Evolutionary conservation across 2,329 filamentous ascomycete genomes (phyloP).

Genomic region (Rutstroemia sp.): DNA sequence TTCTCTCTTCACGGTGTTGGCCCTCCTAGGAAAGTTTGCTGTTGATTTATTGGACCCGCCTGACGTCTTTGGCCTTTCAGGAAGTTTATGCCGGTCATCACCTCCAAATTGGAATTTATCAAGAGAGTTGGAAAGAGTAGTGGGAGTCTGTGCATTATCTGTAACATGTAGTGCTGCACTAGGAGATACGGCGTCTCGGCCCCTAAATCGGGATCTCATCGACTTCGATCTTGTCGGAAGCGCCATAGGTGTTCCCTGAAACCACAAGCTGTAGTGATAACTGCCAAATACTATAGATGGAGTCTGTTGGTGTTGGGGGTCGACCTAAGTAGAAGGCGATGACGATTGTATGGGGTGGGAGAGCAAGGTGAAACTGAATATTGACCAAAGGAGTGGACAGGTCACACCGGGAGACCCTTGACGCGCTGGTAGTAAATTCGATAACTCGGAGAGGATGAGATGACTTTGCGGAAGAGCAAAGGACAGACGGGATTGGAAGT

Average conservation of each 20-base stretch:
- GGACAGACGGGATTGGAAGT: too few species aligned
- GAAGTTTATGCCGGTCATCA: constrained; percentile 16
- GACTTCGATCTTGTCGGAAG: constrained; percentile 16
- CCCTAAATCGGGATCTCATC: constrained; percentile 16
- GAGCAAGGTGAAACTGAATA: constrained; percentile 17
- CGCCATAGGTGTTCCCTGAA: constrained; percentile 15
- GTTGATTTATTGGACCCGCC: constrained; percentile 20
- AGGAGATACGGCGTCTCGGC: constrained; percentile 24
- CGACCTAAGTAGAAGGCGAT: constrained; percentile 13
- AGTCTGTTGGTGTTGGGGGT: background rate
- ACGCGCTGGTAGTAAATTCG: constrained; percentile 8
- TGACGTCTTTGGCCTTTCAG: constrained; percentile 26
- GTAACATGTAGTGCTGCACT: constrained; percentile 25
- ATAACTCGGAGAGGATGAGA: constrained; percentile 4
- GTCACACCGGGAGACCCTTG: constrained; percentile 27
- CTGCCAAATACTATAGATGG: background rate
- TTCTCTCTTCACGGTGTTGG: constrained; percentile 21
- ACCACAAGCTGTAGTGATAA: background rate
- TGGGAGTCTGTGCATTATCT: constrained; percentile 25
- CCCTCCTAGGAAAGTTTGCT: constrained; percentile 13
- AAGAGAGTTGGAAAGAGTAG: constrained; percentile 11
- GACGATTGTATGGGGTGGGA: background rate
- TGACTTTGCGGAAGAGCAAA: background rate
- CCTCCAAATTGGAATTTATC: constrained; percentile 17
- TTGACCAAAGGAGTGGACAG: constrained; percentile 26